A percentile compares a stretch with the other conserved stretches of the same genome.
phyloP scores from a whole-genome alignment of 1,139 yeast genomes.

The Pichia sp. region DNA sequence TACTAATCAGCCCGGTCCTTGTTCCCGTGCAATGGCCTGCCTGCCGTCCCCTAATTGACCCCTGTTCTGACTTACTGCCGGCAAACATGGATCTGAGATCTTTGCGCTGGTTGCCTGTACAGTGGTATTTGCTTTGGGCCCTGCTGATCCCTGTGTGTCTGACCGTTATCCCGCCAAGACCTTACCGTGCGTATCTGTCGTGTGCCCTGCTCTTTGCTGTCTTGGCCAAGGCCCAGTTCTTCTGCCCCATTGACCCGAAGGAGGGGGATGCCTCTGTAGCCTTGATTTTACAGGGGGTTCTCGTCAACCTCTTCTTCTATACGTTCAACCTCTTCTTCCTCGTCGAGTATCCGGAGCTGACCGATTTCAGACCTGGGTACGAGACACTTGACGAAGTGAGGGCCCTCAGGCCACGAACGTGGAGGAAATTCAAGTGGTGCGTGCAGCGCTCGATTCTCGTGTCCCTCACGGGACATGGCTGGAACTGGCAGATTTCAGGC shows the following conservation, averaged over 20 bases:
- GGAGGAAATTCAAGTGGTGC: constrained; percentile 18
- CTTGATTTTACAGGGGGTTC: constrained; percentile 17
- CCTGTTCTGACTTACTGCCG: too few species aligned
- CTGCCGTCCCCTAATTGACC: too few species aligned
- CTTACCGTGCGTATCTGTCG: constrained; percentile 18
- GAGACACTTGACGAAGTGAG: constrained; percentile 18
- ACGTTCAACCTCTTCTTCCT: constrained; percentile 18
- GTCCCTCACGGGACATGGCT: constrained; percentile 20
- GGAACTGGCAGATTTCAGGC: constrained; percentile 20
- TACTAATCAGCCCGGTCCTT: too few species aligned
- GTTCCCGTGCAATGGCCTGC: too few species aligned
- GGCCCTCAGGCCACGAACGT: constrained; percentile 8
- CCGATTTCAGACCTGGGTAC: constrained; percentile 15
- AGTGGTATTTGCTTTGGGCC: constrained; percentile 16
- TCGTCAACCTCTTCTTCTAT: constrained; percentile 16
- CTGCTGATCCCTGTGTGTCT: constrained; percentile 8
- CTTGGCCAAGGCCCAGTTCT: constrained; percentile 13
- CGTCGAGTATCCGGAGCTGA: constrained; percentile 21
- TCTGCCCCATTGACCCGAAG: constrained; percentile 8
- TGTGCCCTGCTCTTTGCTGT: constrained; percentile 14
- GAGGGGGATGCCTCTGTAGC: constrained; percentile 9
- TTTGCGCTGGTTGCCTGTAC: constrained; percentile 5
- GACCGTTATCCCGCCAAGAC: constrained; percentile 19
- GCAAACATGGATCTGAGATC: constrained; percentile 12
- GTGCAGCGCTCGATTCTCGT: constrained; percentile 12